Evolutionary conservation across 106 monocot species (phyloP).

Genomic region (Cymbidium sinense): DNA sequence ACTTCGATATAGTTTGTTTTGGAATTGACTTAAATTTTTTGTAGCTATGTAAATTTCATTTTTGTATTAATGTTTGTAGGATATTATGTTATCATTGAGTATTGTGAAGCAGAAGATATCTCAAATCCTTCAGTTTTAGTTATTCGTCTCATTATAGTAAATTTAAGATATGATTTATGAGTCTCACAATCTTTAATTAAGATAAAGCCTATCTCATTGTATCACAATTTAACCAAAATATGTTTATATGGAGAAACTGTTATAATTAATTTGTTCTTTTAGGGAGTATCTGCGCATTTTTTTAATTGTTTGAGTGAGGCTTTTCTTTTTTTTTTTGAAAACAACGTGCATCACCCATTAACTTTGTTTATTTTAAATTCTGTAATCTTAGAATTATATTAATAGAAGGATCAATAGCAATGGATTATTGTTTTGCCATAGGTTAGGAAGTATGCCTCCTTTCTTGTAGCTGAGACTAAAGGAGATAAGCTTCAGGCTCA

Average conservation of each 20-base stretch:
- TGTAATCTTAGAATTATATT: no score
- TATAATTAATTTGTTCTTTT: no score
- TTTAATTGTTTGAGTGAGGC: no score
- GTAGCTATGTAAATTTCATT: no score
- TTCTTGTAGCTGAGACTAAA: conserved; percentile 68
- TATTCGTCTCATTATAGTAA: not conserved
- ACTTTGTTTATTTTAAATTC: no score
- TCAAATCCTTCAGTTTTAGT: not conserved
- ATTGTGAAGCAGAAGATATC: not conserved
- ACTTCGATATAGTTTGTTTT: not conserved
- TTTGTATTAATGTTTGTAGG: not conserved
- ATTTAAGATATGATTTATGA: not conserved
- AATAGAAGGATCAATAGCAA: not conserved
- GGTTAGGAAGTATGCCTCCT: conserved; percentile 76
- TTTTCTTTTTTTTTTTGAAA: no score
- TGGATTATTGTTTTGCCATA: conserved; percentile 5
- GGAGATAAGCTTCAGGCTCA: conserved; percentile 78
- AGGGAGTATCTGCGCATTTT: no score
- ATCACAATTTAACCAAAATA: no score
- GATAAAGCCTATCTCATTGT: no score
- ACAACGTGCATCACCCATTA: no score
- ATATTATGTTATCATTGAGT: not conserved
- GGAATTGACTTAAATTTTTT: not conserved
- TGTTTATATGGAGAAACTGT: no score
- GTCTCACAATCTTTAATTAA: no score